phyloP scores from a whole-genome alignment of 1,139 yeast genomes.

The Protomyces arabidopsidicola region DNA sequence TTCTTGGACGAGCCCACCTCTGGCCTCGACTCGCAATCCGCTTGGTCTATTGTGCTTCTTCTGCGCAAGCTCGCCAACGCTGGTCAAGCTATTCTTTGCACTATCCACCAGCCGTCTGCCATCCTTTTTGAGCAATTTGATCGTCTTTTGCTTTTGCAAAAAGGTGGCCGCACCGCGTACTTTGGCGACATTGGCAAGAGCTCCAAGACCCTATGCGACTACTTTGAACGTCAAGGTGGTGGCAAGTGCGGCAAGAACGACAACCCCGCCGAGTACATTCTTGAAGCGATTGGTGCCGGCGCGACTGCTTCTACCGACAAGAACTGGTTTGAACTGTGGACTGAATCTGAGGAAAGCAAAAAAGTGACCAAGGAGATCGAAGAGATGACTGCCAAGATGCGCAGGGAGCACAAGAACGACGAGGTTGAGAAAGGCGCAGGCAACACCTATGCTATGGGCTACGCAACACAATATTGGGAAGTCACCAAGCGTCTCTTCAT shows the following conservation, averaged over 20 bases:
- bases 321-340: slow-evolving; percentile 65
- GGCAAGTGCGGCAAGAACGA: slow-evolving; percentile 60
- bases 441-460: slow-evolving; percentile 34
- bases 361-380: slow-evolving; percentile 39
- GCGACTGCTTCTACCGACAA: slow-evolving; percentile 64
- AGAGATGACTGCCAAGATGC: slow-evolving; percentile 17
- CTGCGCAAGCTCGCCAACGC: slow-evolving; percentile 68
- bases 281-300: slow-evolving; percentile 73
- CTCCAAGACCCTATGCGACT: slow-evolving; percentile 56
- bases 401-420: background rate
- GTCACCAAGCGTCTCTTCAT: slow-evolving; percentile 36
- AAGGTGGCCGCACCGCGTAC: slow-evolving; percentile 74
- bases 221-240: slow-evolving; percentile 68
- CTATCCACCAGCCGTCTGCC: slow-evolving; percentile 81
- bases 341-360: slow-evolving; percentile 50
- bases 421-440: slow-evolving; percentile 7
- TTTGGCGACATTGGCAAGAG: slow-evolving; percentile 72
- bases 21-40: slow-evolving; percentile 87
- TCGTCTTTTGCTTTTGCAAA: slow-evolving; percentile 62
- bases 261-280: slow-evolving; percentile 80
- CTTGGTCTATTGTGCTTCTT: slow-evolving; percentile 76
- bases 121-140: slow-evolving; percentile 71
- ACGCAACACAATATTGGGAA: slow-evolving; percentile 27
- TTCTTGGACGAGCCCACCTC: slow-evolving; percentile 92
- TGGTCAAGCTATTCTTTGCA: slow-evolving; percentile 78